Conservation (phyloP, 2,329 filamentous ascomycete genomes). For the Pseudogymnoascus sp. region DNA sequence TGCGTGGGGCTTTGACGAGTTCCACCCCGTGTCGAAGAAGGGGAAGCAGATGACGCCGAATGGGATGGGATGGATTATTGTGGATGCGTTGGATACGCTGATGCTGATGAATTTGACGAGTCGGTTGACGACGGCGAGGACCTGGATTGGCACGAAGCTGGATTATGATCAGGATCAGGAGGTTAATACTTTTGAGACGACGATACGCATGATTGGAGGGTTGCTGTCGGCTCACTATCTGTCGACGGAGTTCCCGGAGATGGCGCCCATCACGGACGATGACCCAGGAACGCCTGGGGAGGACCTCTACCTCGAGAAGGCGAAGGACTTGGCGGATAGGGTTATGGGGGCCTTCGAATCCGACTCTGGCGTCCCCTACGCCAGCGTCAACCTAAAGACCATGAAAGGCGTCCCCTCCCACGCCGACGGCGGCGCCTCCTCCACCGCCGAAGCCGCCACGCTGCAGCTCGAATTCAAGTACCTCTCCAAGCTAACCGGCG, state of each 20-base stretch:
- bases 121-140: slow-evolving; percentile 70
- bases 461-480: slow-evolving; percentile 97
- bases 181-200: slow-evolving; percentile 96
- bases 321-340: slow-evolving; percentile 82
- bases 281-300: slow-evolving; percentile 67
- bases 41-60: slow-evolving; percentile 78
- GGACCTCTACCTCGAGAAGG: slow-evolving; percentile 93
- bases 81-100: slow-evolving; percentile 90
- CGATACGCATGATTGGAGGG: slow-evolving; percentile 93
- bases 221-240: slow-evolving; percentile 90
- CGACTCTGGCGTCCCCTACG: slow-evolving; percentile 75
- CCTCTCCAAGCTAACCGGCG: slow-evolving; percentile 85
- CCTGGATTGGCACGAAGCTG: slow-evolving; percentile 77
- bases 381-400: slow-evolving; percentile 79
- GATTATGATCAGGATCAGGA: slow-evolving; percentile 89
- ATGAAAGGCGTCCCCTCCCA: slow-evolving; percentile 72
- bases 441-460: slow-evolving; percentile 86
- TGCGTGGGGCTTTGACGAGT: slow-evolving; percentile 91
- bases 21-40: slow-evolving; percentile 70
- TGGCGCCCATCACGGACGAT: slow-evolving; percentile 66
- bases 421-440: slow-evolving; percentile 76
- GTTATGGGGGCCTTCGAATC: slow-evolving; percentile 84
- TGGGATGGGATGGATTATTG: slow-evolving; percentile 95
- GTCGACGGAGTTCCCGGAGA: slow-evolving; percentile 70
- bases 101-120: slow-evolving; percentile 97